Conservation (phyloP, 73 alveolate species). For the Uronychia binucleata region DNA sequence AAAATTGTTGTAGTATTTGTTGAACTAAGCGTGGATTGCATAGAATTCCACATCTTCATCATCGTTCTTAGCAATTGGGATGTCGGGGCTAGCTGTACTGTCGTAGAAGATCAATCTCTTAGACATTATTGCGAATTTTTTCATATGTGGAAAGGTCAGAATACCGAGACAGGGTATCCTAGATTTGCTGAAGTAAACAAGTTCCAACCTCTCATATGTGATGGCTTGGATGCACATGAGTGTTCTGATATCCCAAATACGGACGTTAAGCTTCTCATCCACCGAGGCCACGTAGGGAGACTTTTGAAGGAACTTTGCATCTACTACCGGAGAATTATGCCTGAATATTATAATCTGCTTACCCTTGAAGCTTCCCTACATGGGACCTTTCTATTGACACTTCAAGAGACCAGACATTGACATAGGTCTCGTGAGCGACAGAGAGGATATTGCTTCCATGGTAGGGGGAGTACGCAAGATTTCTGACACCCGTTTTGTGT, state of each 20-base stretch:
- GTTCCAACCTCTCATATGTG: constrained; percentile 31
- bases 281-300: constrained; percentile 78
- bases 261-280: constrained; percentile 84
- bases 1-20: constrained; percentile 74
- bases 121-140: constrained; percentile 53
- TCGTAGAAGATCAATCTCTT: constrained; percentile 60
- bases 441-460: constrained; percentile 85
- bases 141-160: constrained; percentile 34
- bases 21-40: constrained; percentile 77
- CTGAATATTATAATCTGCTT: constrained; percentile 71
- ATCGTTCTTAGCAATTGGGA: background rate
- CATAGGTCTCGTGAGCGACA: constrained; percentile 87
- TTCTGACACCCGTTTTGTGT: constrained; percentile 84
- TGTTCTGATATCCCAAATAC: constrained; percentile 87
- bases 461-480: constrained; percentile 81
- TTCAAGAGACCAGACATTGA: constrained; percentile 81
- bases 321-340: constrained; percentile 84
- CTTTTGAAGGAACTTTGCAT: constrained; percentile 77
- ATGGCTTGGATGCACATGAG: constrained; percentile 70
- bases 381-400: constrained; percentile 64
- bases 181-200: constrained; percentile 3
- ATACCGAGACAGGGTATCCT: constrained; percentile 48
- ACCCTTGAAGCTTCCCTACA: constrained; percentile 73
- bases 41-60: constrained; percentile 54
- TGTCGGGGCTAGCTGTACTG: constrained; percentile 32